Evolutionary conservation across 495 filamentous ascomycete genomes (phyloP), one percentile per base, ranked within the genome.

Genomic region (Hyaloscypha bicolor): DNA sequence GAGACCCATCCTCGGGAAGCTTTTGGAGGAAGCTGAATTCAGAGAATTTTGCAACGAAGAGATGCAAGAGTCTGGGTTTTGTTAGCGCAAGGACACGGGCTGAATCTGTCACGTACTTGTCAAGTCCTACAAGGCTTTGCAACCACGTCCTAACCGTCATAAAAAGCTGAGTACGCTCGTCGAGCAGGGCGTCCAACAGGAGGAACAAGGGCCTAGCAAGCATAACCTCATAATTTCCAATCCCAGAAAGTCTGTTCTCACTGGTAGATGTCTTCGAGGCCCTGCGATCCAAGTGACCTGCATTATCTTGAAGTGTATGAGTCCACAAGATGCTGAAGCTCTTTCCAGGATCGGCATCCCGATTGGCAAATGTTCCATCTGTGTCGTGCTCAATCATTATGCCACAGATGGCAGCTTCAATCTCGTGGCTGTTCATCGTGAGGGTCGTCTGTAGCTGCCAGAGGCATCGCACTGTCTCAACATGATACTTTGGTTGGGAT

Each of bases 401-500:
- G 32, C 86, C 83, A 42, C 91, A 87, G 59, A 97, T 89, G 5
- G 92, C 86, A 42, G 92, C 91, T 77, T 97, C 94, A 19, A 97
- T 86, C 31, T 86, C 83, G 37, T 80, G 78, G 63, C 81, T 84
- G 0, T 76, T 76, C 0, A 74, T 69, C n/a, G 78, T 76, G 11
- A 87, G 73, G 9, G 79, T 84, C 0, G 86, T 86, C 70, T 98
- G 92, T 53, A 98, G 78, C 59, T 91, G 86, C 91, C 94, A 96
- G 16, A 98, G 77, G 68, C 87, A 91, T 59, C 91, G 90, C 56
- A 96, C 92, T 39, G 93, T 88, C 76, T 98, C 94, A 29, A 98
- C 93, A 74, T 97, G 95, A 69, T 94, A 94, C 73, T 96, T 96
- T 0, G 93, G 94, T 64, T 88, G 89, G 22, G 88, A 79, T 29